These are phyloP conservation scores for Begonia loranthoides DNA, from an alignment of 306 rosid genomes.

Conservation along the genomic window DNA sequence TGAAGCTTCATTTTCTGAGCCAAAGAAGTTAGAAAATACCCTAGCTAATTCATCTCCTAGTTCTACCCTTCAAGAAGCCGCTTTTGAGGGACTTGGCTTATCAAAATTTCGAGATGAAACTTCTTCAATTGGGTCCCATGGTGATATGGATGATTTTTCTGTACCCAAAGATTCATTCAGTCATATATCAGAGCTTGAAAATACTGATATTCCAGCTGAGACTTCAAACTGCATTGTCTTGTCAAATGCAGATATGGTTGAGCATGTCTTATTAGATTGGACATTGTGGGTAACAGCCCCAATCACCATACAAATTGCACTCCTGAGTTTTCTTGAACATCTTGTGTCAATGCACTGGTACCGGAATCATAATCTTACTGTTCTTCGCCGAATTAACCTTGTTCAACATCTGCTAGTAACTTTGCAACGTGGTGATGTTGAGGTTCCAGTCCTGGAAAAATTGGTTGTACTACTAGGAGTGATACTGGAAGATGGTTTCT, in stretches of 20 bases:
- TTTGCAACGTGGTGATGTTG: slow-evolving; percentile 96
- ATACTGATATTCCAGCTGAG: slow-evolving; percentile 59
- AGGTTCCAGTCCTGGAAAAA: slow-evolving; percentile 93
- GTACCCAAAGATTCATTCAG: slow-evolving; percentile 82
- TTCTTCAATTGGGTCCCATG: slow-evolving; percentile 88
- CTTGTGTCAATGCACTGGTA: slow-evolving; percentile 99
- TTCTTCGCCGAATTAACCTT: slow-evolving; percentile 84
- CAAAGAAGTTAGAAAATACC: slow-evolving; percentile 53
- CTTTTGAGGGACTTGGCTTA: slow-evolving; percentile 63
- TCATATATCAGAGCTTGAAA: slow-evolving; percentile 93
- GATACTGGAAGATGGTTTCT: slow-evolving; percentile 91
- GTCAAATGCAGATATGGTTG: slow-evolving; percentile 99
- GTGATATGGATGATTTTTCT: slow-evolving; percentile 86
- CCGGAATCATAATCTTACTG: slow-evolving; percentile 85
- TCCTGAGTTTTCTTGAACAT: slow-evolving; percentile 92
- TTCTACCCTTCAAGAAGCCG: slow-evolving; percentile 44
- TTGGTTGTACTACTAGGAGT: slow-evolving; percentile 95
- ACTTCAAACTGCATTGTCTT: slow-evolving; percentile 96
- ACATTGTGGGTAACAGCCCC: slow-evolving; percentile 91
- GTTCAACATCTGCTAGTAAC: slow-evolving; percentile 97
- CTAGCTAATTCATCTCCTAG: slow-evolving; percentile 42
- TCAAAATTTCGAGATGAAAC: slow-evolving; percentile 73
- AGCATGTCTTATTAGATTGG: slow-evolving; percentile 98
- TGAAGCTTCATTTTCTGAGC: slow-evolving; percentile 98
- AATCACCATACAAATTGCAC: slow-evolving; percentile 81